Conservation (phyloP, 192 early-diverging fungal genomes). For the Funneliformis mosseae region DNA sequence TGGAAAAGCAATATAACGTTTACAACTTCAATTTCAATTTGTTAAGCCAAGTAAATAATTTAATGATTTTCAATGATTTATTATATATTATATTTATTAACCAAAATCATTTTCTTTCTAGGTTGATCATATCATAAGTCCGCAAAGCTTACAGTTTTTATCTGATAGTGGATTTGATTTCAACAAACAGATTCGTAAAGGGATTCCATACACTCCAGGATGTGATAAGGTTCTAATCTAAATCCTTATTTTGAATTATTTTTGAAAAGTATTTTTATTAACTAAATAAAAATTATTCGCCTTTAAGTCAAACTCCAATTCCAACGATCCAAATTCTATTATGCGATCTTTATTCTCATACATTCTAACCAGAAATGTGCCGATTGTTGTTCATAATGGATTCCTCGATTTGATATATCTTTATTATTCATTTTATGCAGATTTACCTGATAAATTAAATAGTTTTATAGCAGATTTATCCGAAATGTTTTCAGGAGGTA, state of each 20-base stretch:
- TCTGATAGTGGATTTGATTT: slow-evolving; percentile 88
- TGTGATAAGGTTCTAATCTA: slow-evolving; percentile 38
- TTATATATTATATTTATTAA: not conserved
- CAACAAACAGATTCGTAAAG: slow-evolving; percentile 69
- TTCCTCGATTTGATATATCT: slow-evolving; percentile 91
- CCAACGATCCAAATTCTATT: slow-evolving; percentile 41
- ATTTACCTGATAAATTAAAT: slow-evolving; percentile 69
- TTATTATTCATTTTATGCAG: slow-evolving; percentile 86
- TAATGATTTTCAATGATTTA: not conserved
- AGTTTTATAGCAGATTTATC: slow-evolving; percentile 76
- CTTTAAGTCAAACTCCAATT: slow-evolving; percentile 44
- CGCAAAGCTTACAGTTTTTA: slow-evolving; percentile 76
- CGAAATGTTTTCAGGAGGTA: slow-evolving; percentile 84
- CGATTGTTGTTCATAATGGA: slow-evolving; percentile 92
- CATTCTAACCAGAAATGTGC: slow-evolving; percentile 52
- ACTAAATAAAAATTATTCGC: not conserved
- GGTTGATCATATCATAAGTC: slow-evolving; percentile 67
- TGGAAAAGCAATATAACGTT: slow-evolving; percentile 43
- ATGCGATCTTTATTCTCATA: slow-evolving; percentile 62
- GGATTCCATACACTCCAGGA: slow-evolving; percentile 79
- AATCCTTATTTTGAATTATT: not conserved
- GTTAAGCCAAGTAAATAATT: slow-evolving; percentile 40
- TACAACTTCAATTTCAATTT: slow-evolving; percentile 64
- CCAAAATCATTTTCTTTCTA: slow-evolving; percentile 30
- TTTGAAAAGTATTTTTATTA: not conserved